A percentile compares a stretch with the other conserved stretches of the same genome.
Conservation (phyloP, 2,329 filamentous ascomycete species). For the Epicoccum sorghinum region DNA sequence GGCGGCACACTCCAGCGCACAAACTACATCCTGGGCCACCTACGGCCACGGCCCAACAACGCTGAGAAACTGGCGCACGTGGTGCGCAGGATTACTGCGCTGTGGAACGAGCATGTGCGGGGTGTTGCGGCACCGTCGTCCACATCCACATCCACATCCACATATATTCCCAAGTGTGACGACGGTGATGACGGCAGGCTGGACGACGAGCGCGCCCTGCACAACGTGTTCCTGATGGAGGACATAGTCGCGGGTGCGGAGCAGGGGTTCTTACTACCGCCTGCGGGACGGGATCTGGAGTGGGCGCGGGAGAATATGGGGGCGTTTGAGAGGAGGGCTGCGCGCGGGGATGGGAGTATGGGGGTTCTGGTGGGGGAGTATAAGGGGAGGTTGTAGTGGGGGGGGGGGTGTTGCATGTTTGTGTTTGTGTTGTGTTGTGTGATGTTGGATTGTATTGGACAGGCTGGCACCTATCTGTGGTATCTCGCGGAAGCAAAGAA, state of each 20-base stretch:
- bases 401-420: not conserved
- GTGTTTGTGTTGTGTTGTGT: not conserved
- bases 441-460: not conserved
- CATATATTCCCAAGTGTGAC: too few relatives aligned
- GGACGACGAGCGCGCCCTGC: slow-evolving; percentile 23
- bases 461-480: slow-evolving; percentile 8
- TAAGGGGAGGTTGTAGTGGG: not conserved
- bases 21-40: slow-evolving; percentile 32
- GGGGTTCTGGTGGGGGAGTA: slow-evolving; percentile 22
- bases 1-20: slow-evolving; percentile 1
- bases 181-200: slow-evolving; percentile 15
- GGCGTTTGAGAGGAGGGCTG: slow-evolving; percentile 30
- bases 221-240: slow-evolving; percentile 36
- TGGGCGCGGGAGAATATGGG: slow-evolving; percentile 31
- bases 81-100: slow-evolving; percentile 9
- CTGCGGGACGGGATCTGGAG: slow-evolving; percentile 30
- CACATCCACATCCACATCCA: too few relatives aligned
- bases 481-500: slow-evolving; percentile 7
- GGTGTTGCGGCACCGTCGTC: not conserved
- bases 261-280: slow-evolving; percentile 32
- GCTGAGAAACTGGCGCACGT: slow-evolving; percentile 17
- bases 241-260: slow-evolving; percentile 35
- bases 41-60: slow-evolving; percentile 27
- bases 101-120: slow-evolving; percentile 27
- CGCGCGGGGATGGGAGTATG: slow-evolving; percentile 32